Conservation (phyloP, 257 asterid genomes). For the Striga asiatica region DNA sequence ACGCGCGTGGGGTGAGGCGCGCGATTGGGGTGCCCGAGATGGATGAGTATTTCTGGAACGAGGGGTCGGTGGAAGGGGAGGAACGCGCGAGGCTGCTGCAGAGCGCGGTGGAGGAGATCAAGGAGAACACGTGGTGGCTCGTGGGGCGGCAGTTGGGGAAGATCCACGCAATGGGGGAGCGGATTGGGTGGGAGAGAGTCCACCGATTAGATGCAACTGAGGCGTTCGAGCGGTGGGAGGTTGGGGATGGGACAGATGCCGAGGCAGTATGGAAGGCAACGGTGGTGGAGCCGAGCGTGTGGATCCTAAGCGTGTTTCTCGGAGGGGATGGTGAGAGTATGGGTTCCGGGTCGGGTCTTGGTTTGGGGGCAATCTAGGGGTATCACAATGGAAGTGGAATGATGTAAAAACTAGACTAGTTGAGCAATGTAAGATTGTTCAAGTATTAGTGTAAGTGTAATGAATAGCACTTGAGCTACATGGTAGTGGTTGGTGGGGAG, state of each 20-base stretch:
- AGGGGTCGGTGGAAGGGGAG: constrained; percentile 8
- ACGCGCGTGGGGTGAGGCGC: constrained; percentile 32
- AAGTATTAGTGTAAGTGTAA: no score
- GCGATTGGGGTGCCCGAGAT: constrained; percentile 58
- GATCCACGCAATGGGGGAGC: constrained; percentile 36
- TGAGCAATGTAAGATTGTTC: no score
- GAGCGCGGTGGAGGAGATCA: constrained; percentile 41
- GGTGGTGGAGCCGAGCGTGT: constrained; percentile 42
- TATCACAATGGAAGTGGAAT: no score
- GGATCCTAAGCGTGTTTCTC: no score
- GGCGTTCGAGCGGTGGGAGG: constrained; percentile 50
- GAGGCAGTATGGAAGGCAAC: constrained; percentile 50
- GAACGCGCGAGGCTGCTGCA: constrained; percentile 20
- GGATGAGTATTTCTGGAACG: constrained; percentile 34
- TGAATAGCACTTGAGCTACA: no score
- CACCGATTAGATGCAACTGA: constrained; percentile 66
- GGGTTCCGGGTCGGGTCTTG: no score
- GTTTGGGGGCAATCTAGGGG: no score
- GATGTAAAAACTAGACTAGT: no score
- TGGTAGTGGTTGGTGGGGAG: no score
- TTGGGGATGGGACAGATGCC: constrained; percentile 20
- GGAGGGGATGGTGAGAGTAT: no score
- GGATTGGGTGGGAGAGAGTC: constrained; percentile 33
- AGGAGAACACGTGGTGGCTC: constrained; percentile 43
- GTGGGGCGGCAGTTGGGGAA: constrained; percentile 46